These are phyloP conservation scores for Entomortierella lignicola DNA, from an alignment of 192 early-diverging fungal species.

Conservation along the genomic window DNA sequence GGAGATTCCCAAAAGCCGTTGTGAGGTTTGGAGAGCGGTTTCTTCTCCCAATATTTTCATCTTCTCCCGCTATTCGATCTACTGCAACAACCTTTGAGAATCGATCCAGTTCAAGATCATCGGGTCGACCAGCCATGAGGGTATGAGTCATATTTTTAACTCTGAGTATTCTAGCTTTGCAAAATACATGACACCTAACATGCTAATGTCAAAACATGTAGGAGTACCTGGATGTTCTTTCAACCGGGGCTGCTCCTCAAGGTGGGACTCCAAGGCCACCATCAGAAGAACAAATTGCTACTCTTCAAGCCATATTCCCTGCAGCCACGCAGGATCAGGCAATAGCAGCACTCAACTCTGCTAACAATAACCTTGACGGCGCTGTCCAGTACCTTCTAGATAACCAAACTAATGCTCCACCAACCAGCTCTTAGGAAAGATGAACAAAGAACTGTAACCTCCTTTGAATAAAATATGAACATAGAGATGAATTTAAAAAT, in stretches of 20 bases:
- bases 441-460: too few relatives aligned
- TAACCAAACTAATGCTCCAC: constrained; percentile 12
- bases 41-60: constrained; percentile 62
- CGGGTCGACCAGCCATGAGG: constrained; percentile 55
- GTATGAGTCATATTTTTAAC: too few relatives aligned
- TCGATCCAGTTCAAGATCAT: constrained; percentile 33
- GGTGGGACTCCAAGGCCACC: constrained; percentile 46
- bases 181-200: too few relatives aligned
- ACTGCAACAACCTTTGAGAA: constrained; percentile 57
- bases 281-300: constrained; percentile 59
- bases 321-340: constrained; percentile 61
- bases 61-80: constrained; percentile 55
- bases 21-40: constrained; percentile 47
- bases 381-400: constrained; percentile 65
- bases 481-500: too few relatives aligned
- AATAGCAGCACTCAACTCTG: constrained; percentile 58
- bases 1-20: constrained; percentile 62
- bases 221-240: constrained; percentile 50
- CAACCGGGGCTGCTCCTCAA: constrained; percentile 45
- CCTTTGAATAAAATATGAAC: too few relatives aligned
- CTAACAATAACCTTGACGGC: constrained; percentile 69
- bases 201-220: background rate
- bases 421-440: background rate
- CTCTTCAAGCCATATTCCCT: constrained; percentile 68
- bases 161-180: too few relatives aligned